Evolutionary conservation across 352 stramenopile genomes (phyloP).

Genomic region (Phytopythium chamaehyphon): DNA sequence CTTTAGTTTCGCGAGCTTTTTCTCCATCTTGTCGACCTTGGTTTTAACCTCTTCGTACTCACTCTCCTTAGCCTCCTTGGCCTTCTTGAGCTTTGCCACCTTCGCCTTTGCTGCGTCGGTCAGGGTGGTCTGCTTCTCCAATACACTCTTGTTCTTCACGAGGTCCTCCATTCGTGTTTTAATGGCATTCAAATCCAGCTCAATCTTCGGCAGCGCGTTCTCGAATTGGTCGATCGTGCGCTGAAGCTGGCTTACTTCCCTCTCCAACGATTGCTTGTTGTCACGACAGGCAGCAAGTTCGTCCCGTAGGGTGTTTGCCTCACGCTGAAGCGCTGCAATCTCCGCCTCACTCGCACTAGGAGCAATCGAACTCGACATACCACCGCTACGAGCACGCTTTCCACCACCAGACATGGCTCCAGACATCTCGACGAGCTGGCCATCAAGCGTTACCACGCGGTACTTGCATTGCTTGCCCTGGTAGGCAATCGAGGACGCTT

Average conservation of each 20-base stretch:
- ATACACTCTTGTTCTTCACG: constrained; percentile 44
- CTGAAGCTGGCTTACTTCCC: constrained; percentile 83
- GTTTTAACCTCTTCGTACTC: constrained; percentile 75
- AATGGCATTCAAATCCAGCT: constrained; percentile 72
- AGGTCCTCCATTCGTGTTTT: constrained; percentile 65
- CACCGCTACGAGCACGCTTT: constrained; percentile 87
- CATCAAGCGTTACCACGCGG: constrained; percentile 97
- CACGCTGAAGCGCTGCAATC: constrained; percentile 54
- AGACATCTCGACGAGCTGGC: constrained; percentile 98
- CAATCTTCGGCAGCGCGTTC: constrained; percentile 88
- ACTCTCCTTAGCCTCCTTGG: constrained; percentile 85
- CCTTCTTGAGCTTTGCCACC: constrained; percentile 76
- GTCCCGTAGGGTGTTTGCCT: constrained; percentile 42
- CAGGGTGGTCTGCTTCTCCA: constrained; percentile 88
- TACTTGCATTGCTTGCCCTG: constrained; percentile 92
- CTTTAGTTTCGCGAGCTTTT: constrained; percentile 89
- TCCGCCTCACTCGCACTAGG: constrained; percentile 53
- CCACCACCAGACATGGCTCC: constrained; percentile 99
- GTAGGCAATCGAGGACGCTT: constrained; percentile 87
- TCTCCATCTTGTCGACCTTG: constrained; percentile 66
- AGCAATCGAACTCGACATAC: constrained; percentile 88
- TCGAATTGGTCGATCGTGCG: constrained; percentile 88
- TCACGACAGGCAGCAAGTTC: constrained; percentile 59
- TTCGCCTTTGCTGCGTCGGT: constrained; percentile 87
- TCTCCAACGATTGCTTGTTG: constrained; percentile 63